Base-by-base conservation (phyloP, 2,329 filamentous ascomycete genomes). In the Ophiocordyceps polyrhachis-furcata region DNA sequence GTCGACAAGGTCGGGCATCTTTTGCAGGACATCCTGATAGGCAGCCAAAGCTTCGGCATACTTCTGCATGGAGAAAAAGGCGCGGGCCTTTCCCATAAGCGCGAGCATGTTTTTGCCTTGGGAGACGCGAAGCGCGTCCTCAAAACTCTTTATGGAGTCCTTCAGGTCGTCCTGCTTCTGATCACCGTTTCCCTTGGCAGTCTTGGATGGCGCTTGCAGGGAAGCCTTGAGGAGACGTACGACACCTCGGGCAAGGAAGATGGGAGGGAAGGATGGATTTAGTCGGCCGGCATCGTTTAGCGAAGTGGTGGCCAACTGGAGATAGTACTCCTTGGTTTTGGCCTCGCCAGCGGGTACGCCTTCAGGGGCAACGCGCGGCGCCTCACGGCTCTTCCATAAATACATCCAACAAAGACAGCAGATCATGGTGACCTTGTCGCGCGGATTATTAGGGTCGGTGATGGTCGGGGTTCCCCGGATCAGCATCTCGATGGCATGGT, bases 261-360 rank as follows among this genome's bases (percentile, higher is more conserved):
- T 75, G 32, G 91, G 88, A 6, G 88, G 83, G 52, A 93, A 95
- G 0, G 85, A 81, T 11, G 91, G 89, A 59, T 91, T 95, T 57
- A 96, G 82, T 48, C 88, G 80, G 19, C 84, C 84, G n/a, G 91
- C 89, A 55, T 96, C 91, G 63, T 98, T 98, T 49, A 98, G 72
- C 1, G 83, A 88, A 41, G 79, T 76, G 2, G 89, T 96, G n/a
- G 89, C 89, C 43, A 82, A 74, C 58, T 93, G 83, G 32, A 98
- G 75, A 61, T 88, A 98, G 62, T 82, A 77, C 52, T 98, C 91
- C 62, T 98, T 98, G 15, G 85, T 94, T 65, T 83, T 88, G 41
- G 78, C 76, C 51, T 93, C 84, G 13, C 79, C 75, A 20, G 74
- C 70, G 44, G 74, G 62, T 44, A 74, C 66, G 23, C 74, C 78